Evolutionary conservation across 2,329 filamentous ascomycete genomes (phyloP).

Genomic region (Neofusicoccum parvum): DNA sequence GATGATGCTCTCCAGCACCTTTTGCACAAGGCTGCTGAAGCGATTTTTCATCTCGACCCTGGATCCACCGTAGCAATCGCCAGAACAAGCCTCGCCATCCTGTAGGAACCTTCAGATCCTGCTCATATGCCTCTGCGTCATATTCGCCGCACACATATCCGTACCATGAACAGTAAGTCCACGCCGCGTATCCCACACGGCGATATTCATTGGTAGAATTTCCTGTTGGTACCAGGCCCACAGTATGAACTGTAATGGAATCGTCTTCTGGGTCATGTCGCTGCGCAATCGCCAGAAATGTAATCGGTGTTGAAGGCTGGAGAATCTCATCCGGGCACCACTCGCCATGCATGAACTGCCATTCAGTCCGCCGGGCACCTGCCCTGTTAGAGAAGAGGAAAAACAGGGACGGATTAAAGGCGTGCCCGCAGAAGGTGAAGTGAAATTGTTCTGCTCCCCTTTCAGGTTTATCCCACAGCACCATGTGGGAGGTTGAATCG

Average conservation of each 20-base stretch:
- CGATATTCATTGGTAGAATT: conserved; percentile 23
- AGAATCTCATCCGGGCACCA: conserved; percentile 30
- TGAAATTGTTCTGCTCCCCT: neutral
- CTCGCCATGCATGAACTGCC: conserved; percentile 25
- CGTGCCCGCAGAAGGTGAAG: conserved; percentile 23
- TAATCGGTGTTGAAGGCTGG: conserved; percentile 25
- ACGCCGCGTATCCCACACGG: conserved; percentile 28
- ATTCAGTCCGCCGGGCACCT: conserved; percentile 8
- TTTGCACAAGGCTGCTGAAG: too few species aligned
- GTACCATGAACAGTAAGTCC: conserved; percentile 30
- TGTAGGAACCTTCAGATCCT: neutral
- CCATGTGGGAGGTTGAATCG: conserved; percentile 23
- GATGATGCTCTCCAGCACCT: too few species aligned
- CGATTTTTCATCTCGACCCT: too few species aligned
- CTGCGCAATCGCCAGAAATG: conserved; percentile 29
- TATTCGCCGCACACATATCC: conserved; percentile 20
- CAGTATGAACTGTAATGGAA: conserved; percentile 5
- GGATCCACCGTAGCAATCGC: neutral
- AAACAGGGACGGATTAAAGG: conserved; percentile 25
- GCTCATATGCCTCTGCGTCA: neutral
- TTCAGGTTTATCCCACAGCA: neutral
- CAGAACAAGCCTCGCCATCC: neutral
- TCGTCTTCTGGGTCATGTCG: conserved; percentile 18
- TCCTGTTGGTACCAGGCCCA: neutral
- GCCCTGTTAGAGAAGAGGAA: conserved; percentile 25